Percentiles rank a stretch among this genome's conserved stretches.
These are phyloP conservation scores for Tilletia walkeri DNA, from an alignment of 1,284 basidiomycete species.

Conservation along the genomic window DNA sequence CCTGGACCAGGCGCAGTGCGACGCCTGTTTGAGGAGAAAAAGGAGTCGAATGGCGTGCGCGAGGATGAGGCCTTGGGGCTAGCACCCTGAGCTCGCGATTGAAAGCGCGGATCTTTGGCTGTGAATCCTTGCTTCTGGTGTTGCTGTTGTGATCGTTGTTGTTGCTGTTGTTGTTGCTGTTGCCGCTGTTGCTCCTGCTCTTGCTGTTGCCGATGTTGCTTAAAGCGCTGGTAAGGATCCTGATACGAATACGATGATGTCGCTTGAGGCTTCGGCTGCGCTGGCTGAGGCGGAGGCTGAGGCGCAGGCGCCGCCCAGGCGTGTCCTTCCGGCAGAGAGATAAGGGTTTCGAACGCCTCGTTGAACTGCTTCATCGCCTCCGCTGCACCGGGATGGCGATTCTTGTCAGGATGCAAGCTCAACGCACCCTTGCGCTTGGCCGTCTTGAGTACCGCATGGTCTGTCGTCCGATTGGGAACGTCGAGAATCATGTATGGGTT, in stretches of 20 bases:
- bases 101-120: background rate
- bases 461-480: background rate
- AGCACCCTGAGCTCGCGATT: background rate
- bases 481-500: constrained; percentile 10
- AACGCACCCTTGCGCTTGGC: constrained; percentile 12
- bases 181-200: background rate
- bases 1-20: background rate
- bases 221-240: background rate
- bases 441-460: constrained; percentile 17
- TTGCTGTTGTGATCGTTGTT: too few species aligned
- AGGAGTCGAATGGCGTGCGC: background rate
- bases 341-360: constrained; percentile 15
- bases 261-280: background rate
- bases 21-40: background rate
- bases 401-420: constrained; percentile 12
- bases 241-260: background rate
- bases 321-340: background rate
- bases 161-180: background rate
- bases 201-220: background rate
- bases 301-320: background rate
- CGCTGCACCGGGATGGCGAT: constrained; percentile 10
- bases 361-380: constrained; percentile 18
- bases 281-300: background rate
- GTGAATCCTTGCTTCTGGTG: background rate
- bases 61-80: background rate